Percentiles rank a stretch among this genome's conserved stretches.
phyloP scores from a whole-genome alignment of 78 protist genomes.

The Polysphondylium violaceum region DNA sequence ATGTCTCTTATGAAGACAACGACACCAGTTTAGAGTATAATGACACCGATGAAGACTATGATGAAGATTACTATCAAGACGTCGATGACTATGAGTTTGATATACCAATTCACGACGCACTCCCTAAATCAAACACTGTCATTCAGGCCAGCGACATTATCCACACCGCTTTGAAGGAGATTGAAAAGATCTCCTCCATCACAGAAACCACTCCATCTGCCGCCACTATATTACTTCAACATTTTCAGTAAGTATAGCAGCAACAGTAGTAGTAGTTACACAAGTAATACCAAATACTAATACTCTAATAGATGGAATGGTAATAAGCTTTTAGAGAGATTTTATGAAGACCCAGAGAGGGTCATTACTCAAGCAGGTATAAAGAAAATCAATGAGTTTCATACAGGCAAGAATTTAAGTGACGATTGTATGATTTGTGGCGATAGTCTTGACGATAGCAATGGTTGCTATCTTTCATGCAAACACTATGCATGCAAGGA shows the following conservation, averaged over 20 bases:
- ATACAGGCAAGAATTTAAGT: not conserved
- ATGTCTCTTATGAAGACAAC: constrained; percentile 14
- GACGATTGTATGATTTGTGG: constrained; percentile 60
- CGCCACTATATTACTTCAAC: constrained; percentile 42
- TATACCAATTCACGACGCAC: constrained; percentile 18
- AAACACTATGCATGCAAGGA: constrained; percentile 69
- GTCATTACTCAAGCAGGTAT: constrained; percentile 39
- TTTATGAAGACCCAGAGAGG: constrained; percentile 63
- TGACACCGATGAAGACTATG: constrained; percentile 8
- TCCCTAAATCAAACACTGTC: constrained; percentile 25
- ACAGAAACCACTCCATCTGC: constrained; percentile 68
- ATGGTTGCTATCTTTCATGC: constrained; percentile 49
- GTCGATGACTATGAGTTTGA: constrained; percentile 71
- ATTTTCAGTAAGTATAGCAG: constrained; percentile 38
- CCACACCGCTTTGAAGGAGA: constrained; percentile 45
- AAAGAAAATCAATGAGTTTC: constrained; percentile 28
- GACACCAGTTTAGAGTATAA: not conserved
- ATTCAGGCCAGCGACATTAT: constrained; percentile 19
- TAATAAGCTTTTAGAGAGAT: constrained; percentile 58
- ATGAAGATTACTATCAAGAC: constrained; percentile 62
- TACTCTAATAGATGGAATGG: constrained; percentile 46
- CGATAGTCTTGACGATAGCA: constrained; percentile 9
- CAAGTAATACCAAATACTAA: not conserved
- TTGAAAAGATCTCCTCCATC: constrained; percentile 23
- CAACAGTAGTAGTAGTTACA: not conserved